These are phyloP conservation scores for Acer negundo DNA, from an alignment of 345 rosid genomes.

Conservation along the genomic window DNA sequence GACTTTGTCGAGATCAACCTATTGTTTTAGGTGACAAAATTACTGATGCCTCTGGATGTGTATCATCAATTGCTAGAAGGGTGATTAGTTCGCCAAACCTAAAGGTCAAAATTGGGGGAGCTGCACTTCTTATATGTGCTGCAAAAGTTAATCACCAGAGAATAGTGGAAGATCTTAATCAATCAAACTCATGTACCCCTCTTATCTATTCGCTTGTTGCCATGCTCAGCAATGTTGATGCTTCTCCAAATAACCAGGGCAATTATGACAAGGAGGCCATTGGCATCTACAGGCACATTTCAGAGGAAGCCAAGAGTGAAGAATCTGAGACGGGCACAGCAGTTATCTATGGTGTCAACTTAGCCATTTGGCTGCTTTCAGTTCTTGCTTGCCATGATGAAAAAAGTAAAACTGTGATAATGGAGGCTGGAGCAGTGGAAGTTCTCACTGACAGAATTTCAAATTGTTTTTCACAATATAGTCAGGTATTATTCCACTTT, in stretches of 20 bases:
- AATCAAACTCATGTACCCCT: constrained; percentile 56
- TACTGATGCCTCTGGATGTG: constrained; percentile 63
- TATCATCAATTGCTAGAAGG: constrained; percentile 69
- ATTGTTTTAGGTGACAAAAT: constrained; percentile 77
- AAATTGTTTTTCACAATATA: constrained; percentile 52
- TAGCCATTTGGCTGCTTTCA: constrained; percentile 89
- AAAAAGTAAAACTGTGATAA: constrained; percentile 67
- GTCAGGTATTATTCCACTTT: constrained; percentile 69
- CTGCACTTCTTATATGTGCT: constrained; percentile 90
- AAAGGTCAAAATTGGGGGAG: constrained; percentile 93
- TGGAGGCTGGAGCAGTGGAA: constrained; percentile 96
- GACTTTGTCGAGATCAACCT: constrained; percentile 87
- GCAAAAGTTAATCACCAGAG: constrained; percentile 84
- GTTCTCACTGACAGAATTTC: constrained; percentile 79
- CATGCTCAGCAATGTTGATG: constrained; percentile 56
- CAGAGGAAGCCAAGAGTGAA: constrained; percentile 51
- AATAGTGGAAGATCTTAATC: constrained; percentile 84
- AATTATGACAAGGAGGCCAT: constrained; percentile 53
- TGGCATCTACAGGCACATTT: constrained; percentile 61
- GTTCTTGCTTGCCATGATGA: constrained; percentile 92
- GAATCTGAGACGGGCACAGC: constrained; percentile 52
- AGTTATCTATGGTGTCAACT: constrained; percentile 66
- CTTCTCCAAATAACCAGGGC: constrained; percentile 49
- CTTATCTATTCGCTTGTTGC: constrained; percentile 81
- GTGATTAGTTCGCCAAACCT: constrained; percentile 60